Evolutionary conservation across 2,329 filamentous ascomycete species (phyloP), one percentile per base, ranked within the genome.

Genomic region (Hypoxylon sp.): DNA sequence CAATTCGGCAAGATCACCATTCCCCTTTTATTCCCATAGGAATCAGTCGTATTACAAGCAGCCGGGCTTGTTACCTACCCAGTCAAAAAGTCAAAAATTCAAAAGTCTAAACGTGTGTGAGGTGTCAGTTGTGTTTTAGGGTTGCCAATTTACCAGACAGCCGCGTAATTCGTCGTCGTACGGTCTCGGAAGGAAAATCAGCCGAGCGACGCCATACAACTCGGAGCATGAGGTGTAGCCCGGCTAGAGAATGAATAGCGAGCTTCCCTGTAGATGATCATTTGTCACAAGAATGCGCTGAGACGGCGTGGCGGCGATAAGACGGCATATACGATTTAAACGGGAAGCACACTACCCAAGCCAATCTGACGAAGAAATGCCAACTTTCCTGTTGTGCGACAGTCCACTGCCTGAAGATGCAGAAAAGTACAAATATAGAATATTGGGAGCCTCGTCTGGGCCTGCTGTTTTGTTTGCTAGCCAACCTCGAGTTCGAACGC

Each of bases 111-210:
- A 41, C 45, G 32, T 51, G n/a, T n/a, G n/a, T n/a, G n/a, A n/a
- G n/a, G n/a, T n/a, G 37, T 32, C 21, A 57, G 56, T 21, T 30
- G 41, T 32, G 25, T 34, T 56, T 57, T 59, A 60, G 29, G 54
- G 32, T 65, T 62, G 50, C 27, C 45, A 50, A 23, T 59, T n/a
- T 50, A 45, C 30, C 14, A 59, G 30, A 19, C 37, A 16, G 66
- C 63, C 56, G 55, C 58, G 59, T 66, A 51, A 63, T 69, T 61
- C 25, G 51, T 54, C 51, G 43, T 47, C 27, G 50, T 30, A 46
- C 7, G 14, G 29, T 19, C 48, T 47, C 47, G 57, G 50, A 47
- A 29, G 32, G 32, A 21, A 52, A 56, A 37, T 47, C 45, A 65
- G 41, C 53, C 48, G 47, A 16, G 32, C 16, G 43, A 54, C 23